phyloP scores from a whole-genome alignment of 1,284 basidiomycete genomes.

The Vanrija sp. region DNA sequence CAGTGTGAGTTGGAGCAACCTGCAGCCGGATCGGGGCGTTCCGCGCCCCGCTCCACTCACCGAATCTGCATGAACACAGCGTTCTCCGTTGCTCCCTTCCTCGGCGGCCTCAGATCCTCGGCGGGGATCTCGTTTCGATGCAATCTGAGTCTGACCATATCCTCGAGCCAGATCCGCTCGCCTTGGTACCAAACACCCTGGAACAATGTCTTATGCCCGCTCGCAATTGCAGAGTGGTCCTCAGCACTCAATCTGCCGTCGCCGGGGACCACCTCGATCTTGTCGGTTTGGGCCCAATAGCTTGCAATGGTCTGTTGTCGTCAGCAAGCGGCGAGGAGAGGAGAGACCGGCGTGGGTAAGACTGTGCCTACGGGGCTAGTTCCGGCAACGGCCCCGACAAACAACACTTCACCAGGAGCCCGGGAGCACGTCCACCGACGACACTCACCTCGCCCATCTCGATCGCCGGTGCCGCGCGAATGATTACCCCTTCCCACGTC shows the following conservation, averaged over 20 bases:
- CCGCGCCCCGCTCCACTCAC: slow-evolving; percentile 15
- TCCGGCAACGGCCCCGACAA: too few species aligned
- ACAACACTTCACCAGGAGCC: neutral
- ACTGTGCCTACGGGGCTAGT: too few species aligned
- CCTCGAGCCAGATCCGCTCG: slow-evolving; percentile 81
- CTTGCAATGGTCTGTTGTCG: slow-evolving; percentile 22
- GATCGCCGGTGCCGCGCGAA: slow-evolving; percentile 31
- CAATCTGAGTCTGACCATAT: slow-evolving; percentile 65
- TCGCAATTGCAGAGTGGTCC: slow-evolving; percentile 23
- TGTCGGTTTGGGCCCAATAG: slow-evolving; percentile 42
- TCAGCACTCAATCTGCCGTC: slow-evolving; percentile 12
- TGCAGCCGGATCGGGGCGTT: neutral
- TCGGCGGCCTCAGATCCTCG: slow-evolving; percentile 17
- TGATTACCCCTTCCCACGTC: slow-evolving; percentile 26
- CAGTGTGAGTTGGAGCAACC: neutral
- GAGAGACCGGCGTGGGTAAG: too few species aligned
- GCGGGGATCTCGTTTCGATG: slow-evolving; percentile 23
- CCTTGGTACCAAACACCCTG: slow-evolving; percentile 85
- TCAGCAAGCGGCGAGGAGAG: neutral
- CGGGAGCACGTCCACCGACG: too few species aligned
- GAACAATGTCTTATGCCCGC: slow-evolving; percentile 29
- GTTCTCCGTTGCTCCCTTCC: slow-evolving; percentile 18
- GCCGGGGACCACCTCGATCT: slow-evolving; percentile 24
- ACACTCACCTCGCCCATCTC: slow-evolving; percentile 31
- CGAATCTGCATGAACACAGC: slow-evolving; percentile 32